Evolutionary conservation across 2,329 filamentous ascomycete genomes (phyloP).

Genomic region (Aspergillus ruber): DNA sequence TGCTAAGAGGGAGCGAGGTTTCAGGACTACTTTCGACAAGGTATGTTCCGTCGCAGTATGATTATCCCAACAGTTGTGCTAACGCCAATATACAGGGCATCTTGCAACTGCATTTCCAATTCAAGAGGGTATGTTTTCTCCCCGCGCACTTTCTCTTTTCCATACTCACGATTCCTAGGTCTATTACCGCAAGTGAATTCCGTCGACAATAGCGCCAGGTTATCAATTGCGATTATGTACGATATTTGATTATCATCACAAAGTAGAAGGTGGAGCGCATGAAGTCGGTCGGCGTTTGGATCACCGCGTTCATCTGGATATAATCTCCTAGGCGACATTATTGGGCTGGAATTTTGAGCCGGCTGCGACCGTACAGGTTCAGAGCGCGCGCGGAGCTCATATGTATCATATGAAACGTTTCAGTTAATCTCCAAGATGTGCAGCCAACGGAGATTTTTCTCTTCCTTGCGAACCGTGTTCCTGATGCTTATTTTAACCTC

Average conservation of each 20-base stretch:
- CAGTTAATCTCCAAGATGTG: slow-evolving; percentile 7
- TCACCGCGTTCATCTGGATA: slow-evolving; percentile 11
- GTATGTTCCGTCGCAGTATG: slow-evolving; percentile 46
- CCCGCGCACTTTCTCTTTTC: slow-evolving; percentile 4
- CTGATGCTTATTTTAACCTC: slow-evolving; percentile 23
- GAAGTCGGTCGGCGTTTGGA: not conserved
- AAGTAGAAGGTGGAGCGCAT: not conserved
- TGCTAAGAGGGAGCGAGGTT: slow-evolving; percentile 87
- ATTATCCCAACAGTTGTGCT: not conserved
- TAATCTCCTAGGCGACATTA: slow-evolving; percentile 12
- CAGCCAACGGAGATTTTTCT: slow-evolving; percentile 2
- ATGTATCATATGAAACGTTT: slow-evolving; percentile 13
- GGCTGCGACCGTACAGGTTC: slow-evolving; percentile 1
- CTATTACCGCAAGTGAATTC: slow-evolving; percentile 43
- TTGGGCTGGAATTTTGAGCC: slow-evolving; percentile 24
- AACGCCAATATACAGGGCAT: slow-evolving; percentile 61
- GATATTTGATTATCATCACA: slow-evolving; percentile 1
- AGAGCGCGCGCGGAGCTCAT: slow-evolving; percentile 6
- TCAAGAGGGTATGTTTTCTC: slow-evolving; percentile 73
- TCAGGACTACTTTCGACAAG: slow-evolving; percentile 96
- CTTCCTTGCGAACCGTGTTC: slow-evolving; percentile 17
- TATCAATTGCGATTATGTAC: not conserved
- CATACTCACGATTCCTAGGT: slow-evolving; percentile 25
- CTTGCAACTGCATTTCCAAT: slow-evolving; percentile 93
- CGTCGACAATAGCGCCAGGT: too few relatives aligned